phyloP scores from a whole-genome alignment of 306 rosid genomes.

The Ammopiptanthus mongolicus region DNA sequence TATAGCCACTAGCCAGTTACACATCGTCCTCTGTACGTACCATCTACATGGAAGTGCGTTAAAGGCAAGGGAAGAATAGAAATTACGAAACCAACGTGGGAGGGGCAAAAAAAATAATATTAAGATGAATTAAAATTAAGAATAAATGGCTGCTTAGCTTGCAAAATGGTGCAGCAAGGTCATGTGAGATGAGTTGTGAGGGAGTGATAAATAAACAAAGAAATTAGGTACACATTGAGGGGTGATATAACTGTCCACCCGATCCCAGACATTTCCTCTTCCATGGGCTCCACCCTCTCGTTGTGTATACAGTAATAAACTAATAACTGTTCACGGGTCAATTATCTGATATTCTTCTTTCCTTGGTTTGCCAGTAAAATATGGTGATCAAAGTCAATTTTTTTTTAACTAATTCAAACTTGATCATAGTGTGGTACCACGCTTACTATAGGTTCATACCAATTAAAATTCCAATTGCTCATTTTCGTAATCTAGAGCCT shows the following conservation, averaged over 20 bases:
- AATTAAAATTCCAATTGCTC: not conserved
- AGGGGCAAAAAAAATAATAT: not conserved
- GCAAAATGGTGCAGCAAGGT: constrained; percentile 40
- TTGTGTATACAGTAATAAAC: not conserved
- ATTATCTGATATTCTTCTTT: not conserved
- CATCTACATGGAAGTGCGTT: constrained; percentile 43
- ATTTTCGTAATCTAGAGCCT: too few species aligned
- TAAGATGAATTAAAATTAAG: not conserved
- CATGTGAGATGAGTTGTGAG: constrained; percentile 56
- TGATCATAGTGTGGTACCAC: not conserved
- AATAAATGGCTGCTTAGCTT: constrained; percentile 30
- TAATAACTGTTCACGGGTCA: constrained; percentile 18
- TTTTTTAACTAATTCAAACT: constrained; percentile 7
- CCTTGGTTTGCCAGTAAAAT: constrained; percentile 8
- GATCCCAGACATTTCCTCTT: constrained; percentile 64
- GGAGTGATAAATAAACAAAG: constrained; percentile 36
- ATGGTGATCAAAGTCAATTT: constrained; percentile 15
- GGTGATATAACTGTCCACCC: constrained; percentile 66
- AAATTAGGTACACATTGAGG: constrained; percentile 44
- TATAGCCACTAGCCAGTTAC: constrained; percentile 11
- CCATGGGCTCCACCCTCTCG: constrained; percentile 51
- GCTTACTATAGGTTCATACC: not conserved
- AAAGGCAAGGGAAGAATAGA: constrained; percentile 30
- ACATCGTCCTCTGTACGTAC: constrained; percentile 45
- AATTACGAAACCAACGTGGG: constrained; percentile 35